phyloP scores from a whole-genome alignment of 495 filamentous ascomycete genomes.

The Baudoinia panamericana region DNA sequence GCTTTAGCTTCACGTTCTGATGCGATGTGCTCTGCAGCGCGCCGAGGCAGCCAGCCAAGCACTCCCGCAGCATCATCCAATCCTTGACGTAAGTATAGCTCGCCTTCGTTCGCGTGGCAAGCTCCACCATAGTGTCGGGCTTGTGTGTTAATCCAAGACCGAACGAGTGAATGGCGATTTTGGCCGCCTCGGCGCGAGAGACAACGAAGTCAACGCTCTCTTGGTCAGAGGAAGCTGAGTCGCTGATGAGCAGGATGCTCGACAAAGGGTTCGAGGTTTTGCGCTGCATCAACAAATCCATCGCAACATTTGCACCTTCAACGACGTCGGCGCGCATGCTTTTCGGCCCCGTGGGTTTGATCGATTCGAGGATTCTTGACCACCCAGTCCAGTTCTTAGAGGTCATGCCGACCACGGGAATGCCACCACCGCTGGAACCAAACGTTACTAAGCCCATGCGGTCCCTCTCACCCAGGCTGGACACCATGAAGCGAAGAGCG shows the following conservation, averaged over 20 bases:
- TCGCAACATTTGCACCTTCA: constrained; percentile 94
- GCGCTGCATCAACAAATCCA: constrained; percentile 97
- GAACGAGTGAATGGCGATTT: constrained; percentile 96
- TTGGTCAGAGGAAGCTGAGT: constrained; percentile 91
- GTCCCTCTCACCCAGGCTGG: constrained; percentile 82
- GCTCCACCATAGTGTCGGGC: constrained; percentile 95
- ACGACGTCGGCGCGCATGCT: constrained; percentile 93
- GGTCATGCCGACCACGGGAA: constrained; percentile 95
- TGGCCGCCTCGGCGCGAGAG: constrained; percentile 92
- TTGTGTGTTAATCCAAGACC: constrained; percentile 95
- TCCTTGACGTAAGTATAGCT: constrained; percentile 98
- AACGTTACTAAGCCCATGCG: constrained; percentile 97
- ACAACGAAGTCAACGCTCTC: constrained; percentile 98
- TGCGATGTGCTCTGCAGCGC: constrained; percentile 94
- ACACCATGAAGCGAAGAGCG: constrained; percentile 82
- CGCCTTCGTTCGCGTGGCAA: constrained; percentile 90
- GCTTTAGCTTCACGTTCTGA: constrained; percentile 95
- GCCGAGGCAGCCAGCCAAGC: constrained; percentile 86
- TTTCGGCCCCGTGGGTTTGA: constrained; percentile 91
- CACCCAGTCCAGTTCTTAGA: constrained; percentile 88
- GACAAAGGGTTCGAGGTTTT: constrained; percentile 94
- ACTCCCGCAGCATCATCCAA: constrained; percentile 99
- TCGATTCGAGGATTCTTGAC: constrained; percentile 73
- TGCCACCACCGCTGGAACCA: constrained; percentile 84
- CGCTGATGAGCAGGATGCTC: constrained; percentile 93